Evolutionary conservation across 805 yeast genomes (phyloP).

Genomic region (Metschnikowia cubensis): DNA sequence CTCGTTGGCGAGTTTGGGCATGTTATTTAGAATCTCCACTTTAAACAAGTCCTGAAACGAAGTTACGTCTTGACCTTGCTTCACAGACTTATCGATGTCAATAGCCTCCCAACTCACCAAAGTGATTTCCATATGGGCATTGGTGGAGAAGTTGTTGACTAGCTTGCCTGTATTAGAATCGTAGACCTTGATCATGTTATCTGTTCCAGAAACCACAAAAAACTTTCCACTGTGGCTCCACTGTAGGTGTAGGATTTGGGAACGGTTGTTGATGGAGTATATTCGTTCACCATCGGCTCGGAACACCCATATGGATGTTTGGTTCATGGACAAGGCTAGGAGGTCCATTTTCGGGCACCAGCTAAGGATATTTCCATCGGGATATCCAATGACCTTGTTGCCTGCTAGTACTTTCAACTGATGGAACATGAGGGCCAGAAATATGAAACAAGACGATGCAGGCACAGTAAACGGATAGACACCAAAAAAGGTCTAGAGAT

Average conservation of each 20-base stretch:
- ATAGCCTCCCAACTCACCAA: conserved; percentile 18
- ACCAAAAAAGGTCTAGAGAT: not conserved
- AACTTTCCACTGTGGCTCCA: conserved; percentile 36
- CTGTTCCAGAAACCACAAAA: conserved; percentile 44
- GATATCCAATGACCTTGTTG: conserved; percentile 19
- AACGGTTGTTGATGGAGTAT: conserved; percentile 42
- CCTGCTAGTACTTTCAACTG: conserved; percentile 8
- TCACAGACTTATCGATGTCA: conserved; percentile 2
- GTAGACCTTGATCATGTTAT: conserved; percentile 40
- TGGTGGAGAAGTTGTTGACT: conserved; percentile 23
- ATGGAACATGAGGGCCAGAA: not conserved
- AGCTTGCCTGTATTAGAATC: conserved; percentile 46
- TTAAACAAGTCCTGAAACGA: conserved; percentile 23
- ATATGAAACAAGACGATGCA: not conserved
- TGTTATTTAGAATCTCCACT: conserved; percentile 24
- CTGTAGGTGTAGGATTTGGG: conserved; percentile 27
- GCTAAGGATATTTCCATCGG: conserved; percentile 37
- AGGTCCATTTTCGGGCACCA: conserved; percentile 56
- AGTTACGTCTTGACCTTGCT: not conserved
- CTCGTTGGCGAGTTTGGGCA: conserved; percentile 34
- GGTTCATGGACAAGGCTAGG: conserved; percentile 49
- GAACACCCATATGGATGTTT: conserved; percentile 46
- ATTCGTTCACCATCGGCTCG: conserved; percentile 52
- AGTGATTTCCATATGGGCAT: conserved; percentile 13
- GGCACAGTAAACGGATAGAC: not conserved